phyloP scores from a whole-genome alignment of 768 basidiomycete genomes.

The Pisolithus microcarpus region DNA sequence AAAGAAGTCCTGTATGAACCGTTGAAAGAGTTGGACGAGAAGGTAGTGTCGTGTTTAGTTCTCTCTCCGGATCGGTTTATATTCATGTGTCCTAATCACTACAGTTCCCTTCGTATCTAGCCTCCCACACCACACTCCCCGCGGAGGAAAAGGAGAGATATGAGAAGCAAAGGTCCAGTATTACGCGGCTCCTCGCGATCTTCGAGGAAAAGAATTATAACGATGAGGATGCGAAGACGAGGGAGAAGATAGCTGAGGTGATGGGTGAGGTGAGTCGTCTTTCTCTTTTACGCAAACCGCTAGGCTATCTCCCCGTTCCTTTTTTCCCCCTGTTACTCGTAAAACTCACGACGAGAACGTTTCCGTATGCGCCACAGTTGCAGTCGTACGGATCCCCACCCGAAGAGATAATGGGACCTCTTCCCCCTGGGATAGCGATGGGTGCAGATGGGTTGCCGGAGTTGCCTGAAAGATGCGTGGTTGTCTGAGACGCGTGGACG shows the following conservation, averaged over 20 bases:
- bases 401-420: conserved; percentile 72
- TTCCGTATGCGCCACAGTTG: conserved; percentile 34
- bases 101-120: conserved; percentile 76
- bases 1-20: conserved; percentile 67
- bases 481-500: not conserved
- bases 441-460: conserved; percentile 50
- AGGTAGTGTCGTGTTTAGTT: conserved; percentile 34
- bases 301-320: no score
- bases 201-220: conserved; percentile 61
- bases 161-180: conserved; percentile 50
- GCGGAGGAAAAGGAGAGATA: conserved; percentile 58
- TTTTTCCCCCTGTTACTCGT: no score
- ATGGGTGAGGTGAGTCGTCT: conserved; percentile 60
- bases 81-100: no score
- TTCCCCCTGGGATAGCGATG: conserved; percentile 63
- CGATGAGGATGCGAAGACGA: conserved; percentile 45
- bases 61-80: no score
- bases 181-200: conserved; percentile 50
- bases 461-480: conserved; percentile 27
- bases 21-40: conserved; percentile 68
- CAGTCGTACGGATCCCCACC: conserved; percentile 77
- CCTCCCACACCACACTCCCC: conserved; percentile 49
- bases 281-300: no score
- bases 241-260: conserved; percentile 49
- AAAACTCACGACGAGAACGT: no score